phyloP scores from a whole-genome alignment of 192 early-diverging fungal species.

The Chytriomyces hyalinus region DNA sequence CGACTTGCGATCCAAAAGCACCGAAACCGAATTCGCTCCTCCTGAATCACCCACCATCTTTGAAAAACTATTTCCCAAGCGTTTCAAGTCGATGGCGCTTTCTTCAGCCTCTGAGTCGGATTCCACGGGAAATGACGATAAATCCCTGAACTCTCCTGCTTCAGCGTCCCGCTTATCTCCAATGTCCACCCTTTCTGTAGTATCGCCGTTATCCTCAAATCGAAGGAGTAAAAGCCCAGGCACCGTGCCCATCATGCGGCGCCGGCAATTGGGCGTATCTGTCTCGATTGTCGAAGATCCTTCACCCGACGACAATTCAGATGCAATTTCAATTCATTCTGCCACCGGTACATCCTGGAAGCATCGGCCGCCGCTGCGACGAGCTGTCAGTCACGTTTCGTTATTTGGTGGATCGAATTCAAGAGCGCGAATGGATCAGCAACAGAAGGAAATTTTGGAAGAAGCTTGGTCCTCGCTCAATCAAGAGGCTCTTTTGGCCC shows the following conservation, averaged over 20 bases:
- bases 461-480: neutral
- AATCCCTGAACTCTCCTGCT: neutral
- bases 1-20: neutral
- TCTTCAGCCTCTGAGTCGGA: neutral
- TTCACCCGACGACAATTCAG: neutral
- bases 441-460: neutral
- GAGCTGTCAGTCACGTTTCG: neutral
- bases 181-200: neutral
- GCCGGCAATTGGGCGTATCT: neutral
- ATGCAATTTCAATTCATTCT: neutral
- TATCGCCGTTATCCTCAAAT: neutral
- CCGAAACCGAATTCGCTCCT: neutral
- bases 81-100: neutral
- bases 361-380: neutral
- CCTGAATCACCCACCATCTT: neutral
- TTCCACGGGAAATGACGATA: neutral
- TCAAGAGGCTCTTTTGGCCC: neutral
- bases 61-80: too few species aligned
- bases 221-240: neutral
- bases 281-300: neutral
- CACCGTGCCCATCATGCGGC: neutral
- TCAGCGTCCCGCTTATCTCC: neutral
- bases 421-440: neutral
- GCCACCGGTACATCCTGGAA: neutral
- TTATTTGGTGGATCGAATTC: neutral